Base-by-base conservation (phyloP, 805 yeast species). In the Ogataea corticis region DNA sequence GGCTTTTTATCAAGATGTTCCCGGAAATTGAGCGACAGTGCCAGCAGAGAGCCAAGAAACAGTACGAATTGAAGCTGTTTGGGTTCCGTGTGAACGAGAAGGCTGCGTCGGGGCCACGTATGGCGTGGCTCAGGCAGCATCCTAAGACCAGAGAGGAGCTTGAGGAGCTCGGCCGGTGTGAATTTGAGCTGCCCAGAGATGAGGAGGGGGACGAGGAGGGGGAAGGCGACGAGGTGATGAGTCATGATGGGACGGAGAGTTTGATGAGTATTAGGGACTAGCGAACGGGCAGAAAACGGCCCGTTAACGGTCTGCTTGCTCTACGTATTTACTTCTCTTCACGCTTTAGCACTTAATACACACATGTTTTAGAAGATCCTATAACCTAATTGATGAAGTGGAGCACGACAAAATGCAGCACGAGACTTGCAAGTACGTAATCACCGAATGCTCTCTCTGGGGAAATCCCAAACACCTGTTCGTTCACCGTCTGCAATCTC, bases 41-140 rank as follows among this genome's bases (percentile, higher is more conserved):
- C 54, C 73, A 76, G 45, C 72, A 78, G 46, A 73, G 86, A 58
- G 71, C 80, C 51, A 79, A 77, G 55, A 70, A 72, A 52, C 77
- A 72, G 48, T 84, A 76, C 62, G 85, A 87, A 40, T 76, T 90
- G 59, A 87, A 83, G 62, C 75, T 91, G 38, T 94, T 87, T 69
- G 99, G 99, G 1, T 94, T 94, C 72, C 79, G 79, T 55, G 74
- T 94, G 23, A 80, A 85, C 57, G 92, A 87, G 61, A 61, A 69
- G 44, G 84, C 96, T 36, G 70, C 76, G 25, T 76, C 86, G 38
- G 99, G 99, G 0, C 91, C 95, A n/a, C 77, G 98, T 56, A 94
- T 94, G 98, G 78, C 77, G 58, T 94, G 99, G 99, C 73, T 92
- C 50, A 79, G 98, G 56, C 82, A 81, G 63, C 72, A 77, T 52